Base-by-base conservation (phyloP, 2,329 filamentous ascomycete species). In the Fusarium ambrosium region DNA sequence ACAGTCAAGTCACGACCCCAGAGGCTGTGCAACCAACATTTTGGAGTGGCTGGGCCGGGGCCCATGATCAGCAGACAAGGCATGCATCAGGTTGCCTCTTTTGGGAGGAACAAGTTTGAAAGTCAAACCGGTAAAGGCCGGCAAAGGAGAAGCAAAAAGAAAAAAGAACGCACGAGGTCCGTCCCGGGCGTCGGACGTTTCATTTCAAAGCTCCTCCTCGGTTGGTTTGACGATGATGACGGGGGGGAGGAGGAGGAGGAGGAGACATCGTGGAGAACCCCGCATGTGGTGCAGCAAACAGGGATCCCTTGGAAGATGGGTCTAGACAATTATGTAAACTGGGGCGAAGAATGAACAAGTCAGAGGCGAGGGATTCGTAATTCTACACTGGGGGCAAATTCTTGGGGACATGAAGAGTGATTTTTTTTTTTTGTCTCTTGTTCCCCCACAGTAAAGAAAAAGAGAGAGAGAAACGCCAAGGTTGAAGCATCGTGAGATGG, bases 31-130 rank as follows among this genome's bases (percentile, higher is more conserved):
- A 61, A 27, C 70, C 66, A 67, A 73, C 53, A 45, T 41, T 24
- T 43, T 36, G 34, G 45, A 48, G 56, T 58, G 29, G 60, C 53
- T 64, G 36, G 41, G 45, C 37, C 45, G 62, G 36, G 41, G 45
- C 37, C 29, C 24, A 51, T 66, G 39, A 29, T 68, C 64, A 66
- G 51, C 58, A 32, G 43, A 58, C 24, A 53, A 41, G 71, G 65
- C 76, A 78, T 66, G 76, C 67, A 66, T 39, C 45, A 11, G 48
- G 66, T 70, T 77, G 58, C 76, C 72, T 32, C 27, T 68, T 76
- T 67, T 32, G 58, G 76, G 29, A 43, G 51, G 45, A 43, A 7
- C 45, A 22, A 27, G 10, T 11, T 34, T n/a, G 8, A n/a, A 24
- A 13, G 11, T 22, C 36, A 69, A 29, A 62, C 59, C 59, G 59